Evolutionary conservation across 371 early-diverging fungal species (phyloP).

Genomic region (Gilbertella persicaria): DNA sequence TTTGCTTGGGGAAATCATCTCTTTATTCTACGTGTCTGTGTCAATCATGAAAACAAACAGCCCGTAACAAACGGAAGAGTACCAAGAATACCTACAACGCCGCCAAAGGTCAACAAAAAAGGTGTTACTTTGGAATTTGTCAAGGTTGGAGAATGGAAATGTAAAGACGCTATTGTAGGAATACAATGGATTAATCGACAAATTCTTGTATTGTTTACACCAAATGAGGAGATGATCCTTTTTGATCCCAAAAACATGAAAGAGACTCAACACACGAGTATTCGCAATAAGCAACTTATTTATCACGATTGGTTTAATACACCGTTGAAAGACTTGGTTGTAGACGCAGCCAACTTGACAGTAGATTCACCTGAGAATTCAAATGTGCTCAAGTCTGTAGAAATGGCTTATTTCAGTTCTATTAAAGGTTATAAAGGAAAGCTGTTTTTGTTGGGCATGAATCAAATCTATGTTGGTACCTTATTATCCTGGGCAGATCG

Average conservation of each 20-base stretch:
- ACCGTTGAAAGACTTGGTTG: constrained; percentile 35
- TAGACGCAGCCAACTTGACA: constrained; percentile 10
- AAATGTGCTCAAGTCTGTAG: constrained; percentile 39
- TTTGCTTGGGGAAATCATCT: constrained; percentile 68
- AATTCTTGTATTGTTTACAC: constrained; percentile 65
- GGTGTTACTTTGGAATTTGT: constrained; percentile 51
- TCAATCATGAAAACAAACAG: constrained; percentile 14
- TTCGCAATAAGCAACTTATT: constrained; percentile 57
- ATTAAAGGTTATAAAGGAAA: constrained; percentile 70
- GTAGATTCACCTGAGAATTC: constrained; percentile 6
- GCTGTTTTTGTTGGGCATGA: constrained; percentile 65
- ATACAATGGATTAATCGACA: constrained; percentile 78
- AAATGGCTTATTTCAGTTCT: constrained; percentile 75
- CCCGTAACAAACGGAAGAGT: background rate
- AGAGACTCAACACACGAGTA: constrained; percentile 63
- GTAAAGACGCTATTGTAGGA: constrained; percentile 68
- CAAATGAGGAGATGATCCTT: constrained; percentile 69
- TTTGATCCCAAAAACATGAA: constrained; percentile 68
- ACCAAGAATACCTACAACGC: constrained; percentile 3
- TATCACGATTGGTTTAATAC: constrained; percentile 68
- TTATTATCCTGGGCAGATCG: constrained; percentile 80
- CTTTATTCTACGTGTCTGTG: constrained; percentile 53
- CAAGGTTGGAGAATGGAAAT: constrained; percentile 63
- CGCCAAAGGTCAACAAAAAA: constrained; percentile 28
- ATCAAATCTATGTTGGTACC: constrained; percentile 66